Evolutionary conservation across 768 basidiomycete genomes (phyloP), one percentile per base, ranked within the genome.

Genomic region (Suillus subaureus): DNA sequence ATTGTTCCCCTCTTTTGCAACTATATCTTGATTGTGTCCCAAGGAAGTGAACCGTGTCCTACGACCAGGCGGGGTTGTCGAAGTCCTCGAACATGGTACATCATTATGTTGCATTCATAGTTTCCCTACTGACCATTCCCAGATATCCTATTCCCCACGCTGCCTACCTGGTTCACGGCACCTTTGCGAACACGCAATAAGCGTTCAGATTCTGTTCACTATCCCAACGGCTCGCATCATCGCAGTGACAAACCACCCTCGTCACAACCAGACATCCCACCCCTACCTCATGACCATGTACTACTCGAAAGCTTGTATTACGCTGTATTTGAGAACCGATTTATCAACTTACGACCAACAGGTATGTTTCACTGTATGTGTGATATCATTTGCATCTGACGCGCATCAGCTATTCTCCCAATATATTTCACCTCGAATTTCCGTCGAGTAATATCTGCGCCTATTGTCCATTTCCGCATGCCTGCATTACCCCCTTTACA

Each of bases 111-210:
- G 28, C 15, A 58, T 47, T n/a, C n/a, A n/a, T n/a, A n/a, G 39
- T 45, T 15, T 33, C 45, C 40, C 42, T 61, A 21, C n/a, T 61
- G 13, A 55, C 55, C 23, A 16, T 3, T 28, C 35, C 18, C 62
- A 93, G 92, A 93, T 72, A 83, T 91, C 35, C 77, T 91, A 54
- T 93, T 93, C 72, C 92, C 92, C n/a, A 78, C 78, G 5, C 82
- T 93, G 43, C 91, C 92, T 26, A 84, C 83, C 43, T 93, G 91
- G 90, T 93, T 92, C 70, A 92, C 92, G 2, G 80, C 83, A 45
- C 89, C 90, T 11, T 82, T 92, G 61, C 86, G 89, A 35, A 80
- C 80, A 35, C 85, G 81, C 70, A 79, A 84, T 26, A 74, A 80
- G 67, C 80, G 83, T 60, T 73, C 81, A 63, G 75, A 84, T 49